A percentile compares a stretch with the other conserved stretches of the same genome.
phyloP scores from a whole-genome alignment of 108 stramenopile species.

The Pseudonitzschia multiseries region DNA sequence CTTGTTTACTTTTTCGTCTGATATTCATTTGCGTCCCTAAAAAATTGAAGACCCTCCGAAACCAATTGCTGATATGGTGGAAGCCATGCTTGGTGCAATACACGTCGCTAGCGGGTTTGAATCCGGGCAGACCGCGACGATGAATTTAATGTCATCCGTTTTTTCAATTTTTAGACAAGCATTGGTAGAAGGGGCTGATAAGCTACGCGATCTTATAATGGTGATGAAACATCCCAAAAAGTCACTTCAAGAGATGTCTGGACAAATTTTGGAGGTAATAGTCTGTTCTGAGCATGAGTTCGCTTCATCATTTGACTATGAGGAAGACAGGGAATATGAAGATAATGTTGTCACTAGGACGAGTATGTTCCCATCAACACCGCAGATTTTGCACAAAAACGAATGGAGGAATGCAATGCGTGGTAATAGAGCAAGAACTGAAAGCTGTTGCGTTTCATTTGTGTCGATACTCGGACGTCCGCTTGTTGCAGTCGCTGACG shows the following conservation, averaged over 20 bases:
- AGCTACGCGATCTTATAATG: neutral
- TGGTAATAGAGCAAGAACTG: neutral
- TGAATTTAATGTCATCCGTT: slow-evolving; percentile 30
- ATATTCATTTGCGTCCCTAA: neutral
- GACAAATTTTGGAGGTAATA: slow-evolving; percentile 26
- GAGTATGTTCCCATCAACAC: neutral
- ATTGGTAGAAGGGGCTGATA: slow-evolving; percentile 3
- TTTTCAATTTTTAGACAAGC: slow-evolving; percentile 13
- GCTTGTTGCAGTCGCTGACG: slow-evolving; percentile 11
- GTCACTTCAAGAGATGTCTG: slow-evolving; percentile 34
- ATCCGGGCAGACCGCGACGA: slow-evolving; percentile 35
- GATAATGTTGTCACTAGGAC: neutral
- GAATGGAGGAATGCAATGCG: slow-evolving; percentile 10
- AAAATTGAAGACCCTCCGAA: slow-evolving; percentile 54
- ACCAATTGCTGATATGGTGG: slow-evolving; percentile 56
- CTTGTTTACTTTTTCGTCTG: neutral
- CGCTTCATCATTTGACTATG: slow-evolving; percentile 2
- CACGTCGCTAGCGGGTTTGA: slow-evolving; percentile 48
- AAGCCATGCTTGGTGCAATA: slow-evolving; percentile 59
- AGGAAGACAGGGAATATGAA: neutral
- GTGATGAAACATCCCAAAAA: slow-evolving; percentile 50
- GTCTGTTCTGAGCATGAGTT: slow-evolving; percentile 17
- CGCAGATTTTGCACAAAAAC: slow-evolving; percentile 1
- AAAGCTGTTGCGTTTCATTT: neutral
- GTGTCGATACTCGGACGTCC: neutral